Evolutionary conservation across 108 stramenopile species (phyloP).

Genomic region (Fistulifera pelliculosa): DNA sequence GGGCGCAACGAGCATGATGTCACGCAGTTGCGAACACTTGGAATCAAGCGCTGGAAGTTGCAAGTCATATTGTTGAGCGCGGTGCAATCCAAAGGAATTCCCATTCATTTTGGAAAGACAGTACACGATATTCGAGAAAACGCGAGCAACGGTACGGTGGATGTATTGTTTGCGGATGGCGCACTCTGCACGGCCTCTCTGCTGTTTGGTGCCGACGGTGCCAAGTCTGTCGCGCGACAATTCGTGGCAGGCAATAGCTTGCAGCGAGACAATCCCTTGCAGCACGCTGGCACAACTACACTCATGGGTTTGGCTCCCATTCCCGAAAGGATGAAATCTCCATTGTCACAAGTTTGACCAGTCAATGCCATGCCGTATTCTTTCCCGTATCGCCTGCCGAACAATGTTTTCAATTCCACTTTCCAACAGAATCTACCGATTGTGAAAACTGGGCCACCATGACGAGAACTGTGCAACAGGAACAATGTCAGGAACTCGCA

Average conservation of each 20-base stretch:
- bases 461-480: constrained; percentile 24
- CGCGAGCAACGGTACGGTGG: not conserved
- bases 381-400: constrained; percentile 44
- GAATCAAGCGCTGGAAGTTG: constrained; percentile 48
- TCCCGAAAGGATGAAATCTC: constrained; percentile 20
- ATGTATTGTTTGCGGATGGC: not conserved
- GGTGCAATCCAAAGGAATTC: constrained; percentile 20
- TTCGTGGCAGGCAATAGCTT: constrained; percentile 53
- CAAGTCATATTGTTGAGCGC: constrained; percentile 33
- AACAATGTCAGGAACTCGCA: constrained; percentile 40
- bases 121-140: not conserved
- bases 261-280: constrained; percentile 2
- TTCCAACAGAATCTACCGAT: constrained; percentile 26
- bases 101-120: constrained; percentile 12
- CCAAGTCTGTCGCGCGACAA: not conserved
- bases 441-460: constrained; percentile 38
- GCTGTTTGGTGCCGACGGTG: not conserved
- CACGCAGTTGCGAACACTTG: constrained; percentile 19
- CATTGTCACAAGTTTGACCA: constrained; percentile 40
- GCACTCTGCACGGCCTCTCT: not conserved
- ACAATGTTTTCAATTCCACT: constrained; percentile 56
- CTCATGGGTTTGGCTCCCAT: constrained; percentile 53
- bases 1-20: constrained; percentile 14
- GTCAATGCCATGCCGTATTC: constrained; percentile 52
- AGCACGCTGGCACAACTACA: constrained; percentile 46